Conservation (phyloP, 2,329 filamentous ascomycete genomes). For the Geosmithia putterillii region DNA sequence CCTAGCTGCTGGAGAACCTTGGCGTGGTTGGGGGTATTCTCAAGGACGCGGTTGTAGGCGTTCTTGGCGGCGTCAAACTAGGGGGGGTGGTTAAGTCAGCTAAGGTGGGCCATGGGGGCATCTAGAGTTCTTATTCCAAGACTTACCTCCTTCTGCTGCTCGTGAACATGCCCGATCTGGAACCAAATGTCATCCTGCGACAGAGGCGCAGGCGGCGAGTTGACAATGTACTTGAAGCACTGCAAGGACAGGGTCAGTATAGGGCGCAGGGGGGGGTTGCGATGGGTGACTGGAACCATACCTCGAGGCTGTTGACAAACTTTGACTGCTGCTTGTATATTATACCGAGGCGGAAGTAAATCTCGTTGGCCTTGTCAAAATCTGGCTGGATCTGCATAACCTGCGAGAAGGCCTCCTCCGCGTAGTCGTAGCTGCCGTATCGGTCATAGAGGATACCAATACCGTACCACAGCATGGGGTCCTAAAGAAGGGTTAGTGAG, state of each 20-base stretch:
- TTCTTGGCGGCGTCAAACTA: slow-evolving; percentile 88
- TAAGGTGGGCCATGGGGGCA: not conserved
- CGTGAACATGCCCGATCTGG: slow-evolving; percentile 96
- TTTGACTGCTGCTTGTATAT: slow-evolving; percentile 99
- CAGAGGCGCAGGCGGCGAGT: slow-evolving; percentile 78
- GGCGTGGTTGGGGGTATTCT: slow-evolving; percentile 89
- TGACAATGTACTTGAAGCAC: slow-evolving; percentile 98
- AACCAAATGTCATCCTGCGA: slow-evolving; percentile 99
- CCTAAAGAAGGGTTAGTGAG: slow-evolving; percentile 47
- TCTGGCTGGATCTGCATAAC: slow-evolving; percentile 98
- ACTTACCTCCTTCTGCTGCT: slow-evolving; percentile 96
- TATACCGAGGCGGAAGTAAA: slow-evolving; percentile 97
- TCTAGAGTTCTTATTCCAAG: not conserved
- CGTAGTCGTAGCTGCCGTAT: slow-evolving; percentile 92
- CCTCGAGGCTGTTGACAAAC: slow-evolving; percentile 82
- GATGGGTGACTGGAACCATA: too few relatives aligned
- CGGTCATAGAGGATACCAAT: slow-evolving; percentile 96
- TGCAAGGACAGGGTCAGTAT: slow-evolving; percentile 21
- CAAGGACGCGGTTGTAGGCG: slow-evolving; percentile 85
- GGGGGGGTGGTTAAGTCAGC: slow-evolving; percentile 16
- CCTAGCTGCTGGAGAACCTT: slow-evolving; percentile 97
- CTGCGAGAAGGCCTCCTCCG: slow-evolving; percentile 94
- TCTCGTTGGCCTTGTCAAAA: slow-evolving; percentile 98
- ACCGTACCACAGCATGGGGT: slow-evolving; percentile 97
- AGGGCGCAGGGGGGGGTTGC: too few relatives aligned